Base-by-base conservation (phyloP, 2,329 filamentous ascomycete genomes). In the Fusarium sp. region DNA sequence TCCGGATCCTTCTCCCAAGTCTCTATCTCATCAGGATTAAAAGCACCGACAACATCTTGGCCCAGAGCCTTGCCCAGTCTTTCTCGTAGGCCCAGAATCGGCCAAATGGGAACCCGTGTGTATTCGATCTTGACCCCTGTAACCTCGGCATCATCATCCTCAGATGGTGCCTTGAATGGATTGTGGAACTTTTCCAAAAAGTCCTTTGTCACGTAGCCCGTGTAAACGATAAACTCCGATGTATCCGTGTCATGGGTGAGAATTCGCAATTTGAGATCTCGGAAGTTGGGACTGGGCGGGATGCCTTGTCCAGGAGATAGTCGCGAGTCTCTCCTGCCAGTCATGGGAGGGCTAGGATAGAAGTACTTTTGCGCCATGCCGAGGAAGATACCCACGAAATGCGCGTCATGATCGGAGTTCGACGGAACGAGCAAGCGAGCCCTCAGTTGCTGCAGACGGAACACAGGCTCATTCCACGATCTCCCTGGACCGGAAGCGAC, bases 281-380 rank as follows among this genome's bases (percentile, higher is more conserved):
- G 79, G 37, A 89, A 88, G 13, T 81, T 71, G 9, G 84, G 78
- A 37, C 74, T 73, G 45, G 73, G 71, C 13, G 74, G 73, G 14
- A 73, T 73, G 38, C 64, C 67, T 31, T 71, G 66, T 6, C 62
- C 71, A 5, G 68, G 52, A 0, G 78, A 79, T 63, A 79, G 80
- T 27, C 77, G 78, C 4, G 79, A 79, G 14, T 79, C 77, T 62
- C 75, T 76, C 29, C 76, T 73, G 11, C 69, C 67, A 1, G 72
- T 72, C 16, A 70, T 50, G 20, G 68, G 35, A 18, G 78, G 79
- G 20, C 47, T 37, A 11, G 70, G 72, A 75, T 90, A 90, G 66
- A 88, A 88, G 56, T 87, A 84, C 10, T 84, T 83, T 74, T 91
- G 89, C 9, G 89, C 89, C 86, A 91, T 88, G 56, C 87, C 86